phyloP scores from a whole-genome alignment of 176 grass and related monocot genomes.

The Zizania latifolia region DNA sequence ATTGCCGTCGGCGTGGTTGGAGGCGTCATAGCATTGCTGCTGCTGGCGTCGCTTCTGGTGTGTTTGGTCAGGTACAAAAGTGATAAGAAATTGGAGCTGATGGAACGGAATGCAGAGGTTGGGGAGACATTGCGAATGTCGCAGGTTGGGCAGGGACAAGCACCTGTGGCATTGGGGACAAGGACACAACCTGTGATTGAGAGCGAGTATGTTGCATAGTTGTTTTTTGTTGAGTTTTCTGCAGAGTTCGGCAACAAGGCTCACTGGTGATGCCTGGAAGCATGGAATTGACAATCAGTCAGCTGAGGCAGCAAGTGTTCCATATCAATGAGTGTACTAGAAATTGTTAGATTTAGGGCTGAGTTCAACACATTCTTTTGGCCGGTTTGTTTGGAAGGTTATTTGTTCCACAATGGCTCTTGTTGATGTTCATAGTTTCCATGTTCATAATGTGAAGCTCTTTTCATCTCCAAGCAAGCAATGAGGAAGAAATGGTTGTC shows the following conservation, averaged over 20 bases:
- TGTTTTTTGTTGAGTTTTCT: no score
- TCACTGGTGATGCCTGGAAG: slow-evolving; percentile 13
- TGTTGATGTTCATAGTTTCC: slow-evolving; percentile 39
- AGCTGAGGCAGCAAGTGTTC: slow-evolving; percentile 1
- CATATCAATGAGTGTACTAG: not conserved
- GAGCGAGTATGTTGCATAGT: slow-evolving; percentile 55
- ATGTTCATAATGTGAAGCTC: slow-evolving; percentile 24
- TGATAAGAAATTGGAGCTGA: slow-evolving; percentile 44
- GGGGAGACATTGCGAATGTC: slow-evolving; percentile 66
- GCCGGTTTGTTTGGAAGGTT: slow-evolving; percentile 1
- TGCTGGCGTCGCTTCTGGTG: slow-evolving; percentile 47
- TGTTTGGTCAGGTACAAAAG: slow-evolving; percentile 39
- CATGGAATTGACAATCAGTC: slow-evolving; percentile 20
- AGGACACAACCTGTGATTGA: slow-evolving; percentile 77
- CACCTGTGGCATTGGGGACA: slow-evolving; percentile 53
- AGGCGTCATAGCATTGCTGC: slow-evolving; percentile 27
- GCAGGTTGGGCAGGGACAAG: slow-evolving; percentile 58
- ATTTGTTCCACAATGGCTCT: slow-evolving; percentile 10
- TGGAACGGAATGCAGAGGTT: slow-evolving; percentile 58
- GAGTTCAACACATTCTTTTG: slow-evolving; percentile 43
- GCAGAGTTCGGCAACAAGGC: slow-evolving; percentile 1
- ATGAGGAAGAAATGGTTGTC: slow-evolving; percentile 8
- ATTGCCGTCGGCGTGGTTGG: slow-evolving; percentile 49
- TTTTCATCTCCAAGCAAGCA: slow-evolving; percentile 35
- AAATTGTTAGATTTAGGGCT: not conserved